A percentile compares a stretch with the other conserved stretches of the same genome.
These are phyloP conservation scores for Pichia sp. DNA, from an alignment of 1,139 yeast genomes.

Conservation along the genomic window DNA sequence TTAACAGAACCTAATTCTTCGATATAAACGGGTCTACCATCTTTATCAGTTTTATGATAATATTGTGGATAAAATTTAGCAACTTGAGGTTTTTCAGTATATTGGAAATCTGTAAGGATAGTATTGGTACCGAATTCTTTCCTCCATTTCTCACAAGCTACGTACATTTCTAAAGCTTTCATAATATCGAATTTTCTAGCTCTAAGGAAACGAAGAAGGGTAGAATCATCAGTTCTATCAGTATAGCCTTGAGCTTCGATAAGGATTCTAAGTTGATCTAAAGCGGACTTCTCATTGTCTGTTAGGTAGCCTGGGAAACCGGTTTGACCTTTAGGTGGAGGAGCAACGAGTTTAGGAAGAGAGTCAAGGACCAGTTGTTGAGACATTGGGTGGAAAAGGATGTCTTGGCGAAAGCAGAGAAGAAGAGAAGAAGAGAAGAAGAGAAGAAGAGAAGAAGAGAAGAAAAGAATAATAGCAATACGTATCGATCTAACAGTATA, in stretches of 20 bases:
- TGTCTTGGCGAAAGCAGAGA: not conserved
- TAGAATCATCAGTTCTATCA: constrained; percentile 81
- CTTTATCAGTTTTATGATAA: constrained; percentile 94
- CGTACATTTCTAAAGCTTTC: constrained; percentile 77
- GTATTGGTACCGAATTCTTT: constrained; percentile 80
- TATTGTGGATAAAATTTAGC: constrained; percentile 92
- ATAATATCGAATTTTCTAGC: constrained; percentile 90
- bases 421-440: not conserved
- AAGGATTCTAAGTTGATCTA: constrained; percentile 52
- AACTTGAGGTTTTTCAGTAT: constrained; percentile 83
- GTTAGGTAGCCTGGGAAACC: constrained; percentile 85
- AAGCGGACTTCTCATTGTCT: constrained; percentile 54
- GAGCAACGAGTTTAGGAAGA: constrained; percentile 44
- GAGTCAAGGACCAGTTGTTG: constrained; percentile 25
- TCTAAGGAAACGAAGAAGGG: constrained; percentile 76
- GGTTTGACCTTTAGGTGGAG: constrained; percentile 48
- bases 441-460: not conserved
- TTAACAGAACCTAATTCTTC: constrained; percentile 93
- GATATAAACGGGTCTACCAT: constrained; percentile 91
- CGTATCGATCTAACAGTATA: no score
- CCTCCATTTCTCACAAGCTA: constrained; percentile 89
- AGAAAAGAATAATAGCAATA: no score
- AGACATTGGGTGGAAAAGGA: constrained; percentile 9
- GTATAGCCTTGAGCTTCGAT: constrained; percentile 61
- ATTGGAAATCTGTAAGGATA: constrained; percentile 78